Evolutionary conservation across 305 asterid genomes (phyloP).

Genomic region (Fraxinus sp.): DNA sequence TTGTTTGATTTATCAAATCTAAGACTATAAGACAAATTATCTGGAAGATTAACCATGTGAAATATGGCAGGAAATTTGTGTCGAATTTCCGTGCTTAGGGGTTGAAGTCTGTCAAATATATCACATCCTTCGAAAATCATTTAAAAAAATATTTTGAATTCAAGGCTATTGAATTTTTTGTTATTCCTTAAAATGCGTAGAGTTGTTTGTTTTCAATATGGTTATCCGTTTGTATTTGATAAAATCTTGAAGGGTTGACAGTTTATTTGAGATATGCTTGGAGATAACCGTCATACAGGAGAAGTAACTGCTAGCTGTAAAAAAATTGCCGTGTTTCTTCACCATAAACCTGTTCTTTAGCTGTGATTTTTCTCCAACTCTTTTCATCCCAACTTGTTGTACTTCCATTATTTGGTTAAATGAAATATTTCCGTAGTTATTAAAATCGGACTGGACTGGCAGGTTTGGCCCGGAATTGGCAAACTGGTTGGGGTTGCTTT

Average conservation of each 20-base stretch:
- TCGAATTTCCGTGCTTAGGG: background rate
- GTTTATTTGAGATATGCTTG: background rate
- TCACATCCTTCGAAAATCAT: slow-evolving; percentile 2
- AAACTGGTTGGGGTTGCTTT: background rate
- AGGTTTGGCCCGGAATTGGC: background rate
- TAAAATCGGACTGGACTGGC: background rate
- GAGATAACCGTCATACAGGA: background rate
- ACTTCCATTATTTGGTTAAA: background rate
- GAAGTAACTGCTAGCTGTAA: background rate
- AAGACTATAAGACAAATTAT: background rate
- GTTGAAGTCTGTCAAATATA: slow-evolving; percentile 3
- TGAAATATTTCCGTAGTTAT: background rate
- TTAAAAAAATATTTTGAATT: background rate
- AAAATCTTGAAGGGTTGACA: background rate
- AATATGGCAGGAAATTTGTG: background rate
- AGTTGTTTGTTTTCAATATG: background rate
- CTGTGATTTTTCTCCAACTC: slow-evolving; percentile 8
- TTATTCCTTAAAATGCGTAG: background rate
- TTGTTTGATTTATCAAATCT: background rate
- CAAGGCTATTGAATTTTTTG: background rate
- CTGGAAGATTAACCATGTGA: background rate
- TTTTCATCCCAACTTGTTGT: background rate
- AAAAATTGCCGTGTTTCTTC: background rate
- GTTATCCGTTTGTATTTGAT: background rate
- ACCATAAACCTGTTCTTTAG: background rate